These are phyloP conservation scores for Ilyonectria mors-panacis DNA, from an alignment of 2,329 filamentous ascomycete species.

Conservation along the genomic window DNA sequence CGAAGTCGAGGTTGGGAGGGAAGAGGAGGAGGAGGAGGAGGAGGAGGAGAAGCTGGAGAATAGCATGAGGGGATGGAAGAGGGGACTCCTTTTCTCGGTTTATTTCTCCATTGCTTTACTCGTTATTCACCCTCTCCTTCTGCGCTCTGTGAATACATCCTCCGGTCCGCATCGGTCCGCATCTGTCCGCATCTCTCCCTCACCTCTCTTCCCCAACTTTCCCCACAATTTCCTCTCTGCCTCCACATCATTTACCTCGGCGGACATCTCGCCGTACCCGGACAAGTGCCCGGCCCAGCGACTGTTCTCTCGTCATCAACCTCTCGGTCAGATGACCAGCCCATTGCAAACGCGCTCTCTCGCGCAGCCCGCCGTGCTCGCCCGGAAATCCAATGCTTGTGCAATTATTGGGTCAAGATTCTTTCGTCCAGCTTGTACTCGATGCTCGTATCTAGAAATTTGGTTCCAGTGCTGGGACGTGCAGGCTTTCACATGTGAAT, in stretches of 20 bases:
- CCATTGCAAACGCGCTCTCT: neutral
- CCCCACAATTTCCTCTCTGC: constrained; percentile 24
- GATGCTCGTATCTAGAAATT: neutral
- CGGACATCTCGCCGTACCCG: constrained; percentile 32
- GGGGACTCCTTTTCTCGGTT: neutral
- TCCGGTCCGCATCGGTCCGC: neutral
- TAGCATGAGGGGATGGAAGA: constrained; percentile 1
- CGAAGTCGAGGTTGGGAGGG: constrained; percentile 16
- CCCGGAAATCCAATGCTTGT: neutral
- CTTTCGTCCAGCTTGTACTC: neutral
- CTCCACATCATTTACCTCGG: constrained; percentile 23
- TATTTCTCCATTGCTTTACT: neutral
- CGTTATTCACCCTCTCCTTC: neutral
- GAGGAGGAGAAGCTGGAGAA: neutral
- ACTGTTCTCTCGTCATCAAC: neutral
- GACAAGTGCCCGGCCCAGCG: constrained; percentile 28
- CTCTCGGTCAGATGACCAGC: constrained; percentile 26
- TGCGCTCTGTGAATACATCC: constrained; percentile 1
- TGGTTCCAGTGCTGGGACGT: neutral
- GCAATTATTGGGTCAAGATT: constrained; percentile 2
- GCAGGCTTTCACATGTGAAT: constrained; percentile 34
- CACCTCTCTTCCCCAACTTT: constrained; percentile 28
- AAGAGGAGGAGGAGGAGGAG: neutral
- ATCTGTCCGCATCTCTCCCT: neutral
- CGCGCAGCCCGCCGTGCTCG: neutral